phyloP scores from a whole-genome alignment of 306 rosid species.

The Lathyrus oleraceus region DNA sequence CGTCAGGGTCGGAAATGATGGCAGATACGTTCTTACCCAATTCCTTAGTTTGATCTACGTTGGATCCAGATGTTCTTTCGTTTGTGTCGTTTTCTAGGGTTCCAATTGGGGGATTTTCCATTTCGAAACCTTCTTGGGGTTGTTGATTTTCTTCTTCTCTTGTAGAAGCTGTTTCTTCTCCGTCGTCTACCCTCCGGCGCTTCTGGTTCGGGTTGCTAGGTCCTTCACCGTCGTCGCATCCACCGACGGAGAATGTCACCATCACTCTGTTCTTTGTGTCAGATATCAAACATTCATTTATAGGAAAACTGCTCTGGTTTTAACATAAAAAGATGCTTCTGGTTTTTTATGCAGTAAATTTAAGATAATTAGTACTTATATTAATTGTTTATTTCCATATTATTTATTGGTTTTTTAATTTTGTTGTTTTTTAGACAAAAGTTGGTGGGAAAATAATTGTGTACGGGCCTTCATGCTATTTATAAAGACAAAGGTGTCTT shows the following conservation, averaged over 20 bases:
- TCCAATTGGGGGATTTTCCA: conserved; percentile 2
- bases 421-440: too few relatives aligned
- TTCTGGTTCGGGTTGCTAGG: conserved; percentile 49
- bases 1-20: conserved; percentile 65
- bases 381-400: background rate
- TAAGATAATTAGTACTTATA: background rate
- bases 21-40: conserved; percentile 38
- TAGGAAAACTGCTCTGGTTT: background rate
- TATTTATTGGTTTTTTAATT: too few relatives aligned
- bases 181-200: conserved; percentile 35
- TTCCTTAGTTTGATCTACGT: background rate
- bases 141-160: background rate
- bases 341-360: background rate
- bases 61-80: conserved; percentile 26
- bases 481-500: too few relatives aligned
- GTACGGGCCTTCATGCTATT: too few relatives aligned
- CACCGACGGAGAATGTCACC: conserved; percentile 69
- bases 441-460: too few relatives aligned
- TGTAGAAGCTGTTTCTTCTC: background rate
- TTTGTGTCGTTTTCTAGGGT: conserved; percentile 10
- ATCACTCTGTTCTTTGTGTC: conserved; percentile 9
- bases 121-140: conserved; percentile 20
- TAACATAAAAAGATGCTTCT: background rate
- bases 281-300: background rate
- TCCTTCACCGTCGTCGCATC: conserved; percentile 65